These are phyloP conservation scores for Fusarium globosum DNA, from an alignment of 2,329 filamentous ascomycete species.

Conservation along the genomic window DNA sequence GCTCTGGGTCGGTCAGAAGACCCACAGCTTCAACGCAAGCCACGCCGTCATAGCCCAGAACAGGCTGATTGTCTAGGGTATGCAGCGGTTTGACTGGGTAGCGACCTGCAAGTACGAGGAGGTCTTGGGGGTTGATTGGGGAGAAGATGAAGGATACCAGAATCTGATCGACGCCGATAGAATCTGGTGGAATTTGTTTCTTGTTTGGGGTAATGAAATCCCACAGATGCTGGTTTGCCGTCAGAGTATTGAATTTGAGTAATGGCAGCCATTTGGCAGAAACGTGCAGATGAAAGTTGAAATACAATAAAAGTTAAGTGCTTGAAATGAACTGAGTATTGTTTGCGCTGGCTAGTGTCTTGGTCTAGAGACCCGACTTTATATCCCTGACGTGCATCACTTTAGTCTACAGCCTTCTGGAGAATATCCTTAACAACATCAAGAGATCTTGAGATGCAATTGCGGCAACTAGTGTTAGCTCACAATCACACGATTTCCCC, in stretches of 20 bases:
- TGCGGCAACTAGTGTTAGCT: neutral
- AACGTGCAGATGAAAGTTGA: fast-evolving
- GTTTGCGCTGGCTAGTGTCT: neutral
- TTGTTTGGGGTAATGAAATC: neutral
- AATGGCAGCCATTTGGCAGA: neutral
- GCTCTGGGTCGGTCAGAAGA: neutral
- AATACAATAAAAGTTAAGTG: fast-evolving
- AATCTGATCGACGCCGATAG: neutral
- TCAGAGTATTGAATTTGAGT: neutral
- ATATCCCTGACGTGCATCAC: neutral
- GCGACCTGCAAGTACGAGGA: constrained; percentile 14
- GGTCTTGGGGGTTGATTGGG: constrained; percentile 28
- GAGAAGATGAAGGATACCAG: constrained; percentile 13
- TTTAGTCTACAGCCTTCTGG: neutral
- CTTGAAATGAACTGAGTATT: too few relatives aligned
- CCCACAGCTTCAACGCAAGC: constrained; percentile 15
- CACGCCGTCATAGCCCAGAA: constrained; percentile 23
- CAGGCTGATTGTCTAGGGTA: constrained; percentile 1
- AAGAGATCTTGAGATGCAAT: neutral
- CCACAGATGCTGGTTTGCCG: neutral
- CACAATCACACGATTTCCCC: neutral
- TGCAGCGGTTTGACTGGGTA: constrained; percentile 25
- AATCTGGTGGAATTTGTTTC: neutral
- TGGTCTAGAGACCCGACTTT: neutral
- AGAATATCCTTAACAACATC: neutral